These are phyloP conservation scores for Pyrrhoderma lamaoense DNA, from an alignment of 1,284 basidiomycete species.

Conservation along the genomic window DNA sequence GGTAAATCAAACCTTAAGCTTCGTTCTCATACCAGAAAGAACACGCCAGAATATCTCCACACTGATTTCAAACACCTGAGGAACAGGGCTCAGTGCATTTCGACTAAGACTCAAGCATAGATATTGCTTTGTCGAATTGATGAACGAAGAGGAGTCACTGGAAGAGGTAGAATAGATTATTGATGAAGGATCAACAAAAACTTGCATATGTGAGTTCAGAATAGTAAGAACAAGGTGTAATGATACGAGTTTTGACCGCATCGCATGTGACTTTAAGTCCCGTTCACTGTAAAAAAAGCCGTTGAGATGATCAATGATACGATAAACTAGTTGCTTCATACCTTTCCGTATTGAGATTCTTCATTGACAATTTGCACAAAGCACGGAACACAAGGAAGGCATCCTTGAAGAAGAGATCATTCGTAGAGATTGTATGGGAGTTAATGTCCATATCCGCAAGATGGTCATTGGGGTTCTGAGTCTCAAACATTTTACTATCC, in stretches of 20 bases:
- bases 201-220: conserved; percentile 81
- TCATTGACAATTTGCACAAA: conserved; percentile 97
- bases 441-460: conserved; percentile 21
- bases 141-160: conserved; percentile 80
- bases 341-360: conserved; percentile 89
- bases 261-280: conserved; percentile 89
- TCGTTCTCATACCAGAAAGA: conserved; percentile 87
- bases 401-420: conserved; percentile 90
- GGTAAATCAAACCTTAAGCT: conserved; percentile 68
- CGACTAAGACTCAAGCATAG: conserved; percentile 89
- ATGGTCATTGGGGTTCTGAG: conserved; percentile 27
- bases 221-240: conserved; percentile 91
- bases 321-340: conserved; percentile 27
- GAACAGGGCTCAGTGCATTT: conserved; percentile 93
- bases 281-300: conserved; percentile 56
- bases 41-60: conserved; percentile 99
- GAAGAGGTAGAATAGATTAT: conserved; percentile 86
- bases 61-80: conserved; percentile 95
- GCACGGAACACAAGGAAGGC: conserved; percentile 95
- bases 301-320: neutral
- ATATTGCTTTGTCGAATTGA: conserved; percentile 92
- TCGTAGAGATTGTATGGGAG: conserved; percentile 41
- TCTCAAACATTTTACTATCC: conserved; percentile 24
- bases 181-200: conserved; percentile 81
- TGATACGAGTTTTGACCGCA: conserved; percentile 91